Evolutionary conservation across 176 grass and related monocot species (phyloP).

Genomic region (Dendrocalamus sinicus): DNA sequence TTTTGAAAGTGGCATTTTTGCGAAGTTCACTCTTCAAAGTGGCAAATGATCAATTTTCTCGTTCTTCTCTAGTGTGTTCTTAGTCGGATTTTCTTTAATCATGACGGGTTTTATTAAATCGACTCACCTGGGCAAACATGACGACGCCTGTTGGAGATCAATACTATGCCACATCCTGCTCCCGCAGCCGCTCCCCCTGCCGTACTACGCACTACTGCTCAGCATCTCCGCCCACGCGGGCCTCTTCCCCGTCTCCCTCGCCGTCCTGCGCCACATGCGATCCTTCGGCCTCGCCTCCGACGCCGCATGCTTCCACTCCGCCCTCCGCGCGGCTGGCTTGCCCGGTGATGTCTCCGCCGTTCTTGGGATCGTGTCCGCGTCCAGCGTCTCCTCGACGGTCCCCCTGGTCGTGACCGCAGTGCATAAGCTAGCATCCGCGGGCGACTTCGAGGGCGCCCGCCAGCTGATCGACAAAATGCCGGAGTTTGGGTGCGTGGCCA

Average conservation of each 20-base stretch:
- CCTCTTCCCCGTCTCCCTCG: conserved; percentile 51
- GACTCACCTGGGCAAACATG: too few species aligned
- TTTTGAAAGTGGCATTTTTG: too few species aligned
- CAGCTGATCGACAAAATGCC: conserved; percentile 65
- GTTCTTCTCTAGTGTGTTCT: too few species aligned
- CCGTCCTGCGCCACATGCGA: conserved; percentile 51
- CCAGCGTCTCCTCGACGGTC: conserved; percentile 48
- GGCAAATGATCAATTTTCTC: too few species aligned
- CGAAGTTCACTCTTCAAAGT: too few species aligned
- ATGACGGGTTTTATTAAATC: too few species aligned
- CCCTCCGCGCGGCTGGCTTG: conserved; percentile 38
- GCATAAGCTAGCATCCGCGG: conserved; percentile 55
- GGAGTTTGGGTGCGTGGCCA: conserved; percentile 60
- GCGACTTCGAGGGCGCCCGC: conserved; percentile 57
- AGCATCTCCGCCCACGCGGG: conserved; percentile 46
- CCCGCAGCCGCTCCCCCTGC: conserved; percentile 41
- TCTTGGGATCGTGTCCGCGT: conserved; percentile 60
- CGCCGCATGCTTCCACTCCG: conserved; percentile 64
- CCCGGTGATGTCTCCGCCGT: conserved; percentile 41
- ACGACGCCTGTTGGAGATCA: too few species aligned
- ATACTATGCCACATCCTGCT: too few species aligned
- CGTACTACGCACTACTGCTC: conserved; percentile 56
- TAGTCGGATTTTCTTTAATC: too few species aligned
- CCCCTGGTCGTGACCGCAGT: conserved; percentile 61
- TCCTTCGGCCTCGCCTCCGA: conserved; percentile 52